phyloP scores from a whole-genome alignment of 139 green algal genomes.

The Chlorella ohadii region DNA sequence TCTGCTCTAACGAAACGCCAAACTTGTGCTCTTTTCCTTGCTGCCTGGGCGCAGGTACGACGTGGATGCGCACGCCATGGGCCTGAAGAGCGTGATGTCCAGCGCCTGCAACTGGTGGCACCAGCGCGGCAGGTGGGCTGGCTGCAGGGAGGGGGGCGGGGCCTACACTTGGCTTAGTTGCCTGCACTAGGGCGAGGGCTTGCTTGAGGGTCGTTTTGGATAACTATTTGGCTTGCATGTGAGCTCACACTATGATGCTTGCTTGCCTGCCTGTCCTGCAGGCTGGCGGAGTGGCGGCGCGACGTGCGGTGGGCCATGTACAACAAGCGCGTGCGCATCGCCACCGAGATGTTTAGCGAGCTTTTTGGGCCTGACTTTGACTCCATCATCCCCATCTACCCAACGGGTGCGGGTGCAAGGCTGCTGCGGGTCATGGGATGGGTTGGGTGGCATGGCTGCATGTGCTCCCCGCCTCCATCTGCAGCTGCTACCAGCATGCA shows the following conservation, averaged over 20 bases:
- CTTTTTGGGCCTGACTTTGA: constrained; percentile 55
- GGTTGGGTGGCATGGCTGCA: no score
- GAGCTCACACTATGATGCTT: not conserved
- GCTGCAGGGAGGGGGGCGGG: not conserved
- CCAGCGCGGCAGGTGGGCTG: constrained; percentile 11
- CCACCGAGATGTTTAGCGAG: constrained; percentile 47
- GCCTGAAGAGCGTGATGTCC: not conserved
- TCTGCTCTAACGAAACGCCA: no score
- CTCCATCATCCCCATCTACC: constrained; percentile 52
- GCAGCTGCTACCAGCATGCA: no score
- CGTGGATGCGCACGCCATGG: constrained; percentile 5
- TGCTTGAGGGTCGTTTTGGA: no score
- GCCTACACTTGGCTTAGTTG: no score
- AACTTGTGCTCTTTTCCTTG: not conserved
- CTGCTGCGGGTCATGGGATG: no score
- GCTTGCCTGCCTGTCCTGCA: not conserved
- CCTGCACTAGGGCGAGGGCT: no score
- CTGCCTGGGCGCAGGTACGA: not conserved
- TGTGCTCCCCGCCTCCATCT: no score
- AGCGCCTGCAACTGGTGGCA: not conserved
- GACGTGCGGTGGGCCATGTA: constrained; percentile 54
- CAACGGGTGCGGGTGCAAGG: not conserved
- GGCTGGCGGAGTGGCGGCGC: constrained; percentile 39
- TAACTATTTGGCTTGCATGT: no score
- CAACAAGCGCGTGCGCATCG: constrained; percentile 44